Percentiles rank a stretch among this genome's conserved stretches.
phyloP scores from a whole-genome alignment of 768 basidiomycete genomes.

The Xerocomus brunneocitrinus region DNA sequence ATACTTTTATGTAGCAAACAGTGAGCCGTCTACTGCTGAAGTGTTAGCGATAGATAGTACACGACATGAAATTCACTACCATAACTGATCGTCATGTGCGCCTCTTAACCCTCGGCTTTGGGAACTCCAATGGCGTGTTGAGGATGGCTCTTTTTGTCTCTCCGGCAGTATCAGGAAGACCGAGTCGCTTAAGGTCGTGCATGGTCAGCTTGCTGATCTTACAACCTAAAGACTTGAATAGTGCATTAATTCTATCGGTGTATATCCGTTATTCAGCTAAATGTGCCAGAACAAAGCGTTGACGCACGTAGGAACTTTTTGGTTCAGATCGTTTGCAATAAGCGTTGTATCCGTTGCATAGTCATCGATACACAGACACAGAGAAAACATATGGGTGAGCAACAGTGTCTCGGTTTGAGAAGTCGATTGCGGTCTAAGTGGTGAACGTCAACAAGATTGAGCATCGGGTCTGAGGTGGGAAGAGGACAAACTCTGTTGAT shows the following conservation, averaged over 20 bases:
- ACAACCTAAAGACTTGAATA: slow-evolving; percentile 83
- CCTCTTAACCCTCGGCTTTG: slow-evolving; percentile 48
- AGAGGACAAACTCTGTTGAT: slow-evolving; percentile 50
- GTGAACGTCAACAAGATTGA: not conserved
- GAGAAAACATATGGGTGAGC: slow-evolving; percentile 72
- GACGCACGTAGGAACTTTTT: slow-evolving; percentile 61
- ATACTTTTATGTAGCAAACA: not conserved
- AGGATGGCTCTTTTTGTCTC: slow-evolving; percentile 70
- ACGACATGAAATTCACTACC: not conserved
- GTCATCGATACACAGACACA: slow-evolving; percentile 76
- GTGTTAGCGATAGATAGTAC: not conserved
- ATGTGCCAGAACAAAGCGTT: not conserved
- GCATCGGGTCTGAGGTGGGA: too few species aligned
- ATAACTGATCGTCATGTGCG: slow-evolving; percentile 16
- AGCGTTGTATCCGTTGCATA: slow-evolving; percentile 65
- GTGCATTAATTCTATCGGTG: slow-evolving; percentile 47
- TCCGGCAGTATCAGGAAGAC: slow-evolving; percentile 58
- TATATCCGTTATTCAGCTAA: slow-evolving; percentile 1
- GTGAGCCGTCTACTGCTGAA: not conserved
- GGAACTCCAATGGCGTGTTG: slow-evolving; percentile 75
- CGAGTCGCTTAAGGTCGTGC: slow-evolving; percentile 64
- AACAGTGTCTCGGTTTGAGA: slow-evolving; percentile 66
- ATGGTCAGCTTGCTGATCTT: slow-evolving; percentile 53
- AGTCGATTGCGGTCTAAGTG: slow-evolving; percentile 48
- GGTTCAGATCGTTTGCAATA: slow-evolving; percentile 71